Conservation (phyloP, 768 basidiomycete genomes). For the Suillus spraguei region DNA sequence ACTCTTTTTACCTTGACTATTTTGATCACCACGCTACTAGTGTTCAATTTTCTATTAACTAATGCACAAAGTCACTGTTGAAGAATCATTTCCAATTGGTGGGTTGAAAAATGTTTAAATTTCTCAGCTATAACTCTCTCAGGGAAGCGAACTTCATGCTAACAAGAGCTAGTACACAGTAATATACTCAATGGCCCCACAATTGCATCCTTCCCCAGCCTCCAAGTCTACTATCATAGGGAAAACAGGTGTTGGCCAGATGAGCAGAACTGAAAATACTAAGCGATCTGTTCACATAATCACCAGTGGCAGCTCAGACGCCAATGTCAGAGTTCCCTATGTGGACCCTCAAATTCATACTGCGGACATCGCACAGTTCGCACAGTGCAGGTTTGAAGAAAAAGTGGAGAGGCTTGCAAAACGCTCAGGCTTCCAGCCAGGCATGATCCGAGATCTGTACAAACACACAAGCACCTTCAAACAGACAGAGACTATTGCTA, state of each 20-base stretch:
- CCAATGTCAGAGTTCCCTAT: not conserved
- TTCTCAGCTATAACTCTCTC: not conserved
- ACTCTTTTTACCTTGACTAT: not conserved
- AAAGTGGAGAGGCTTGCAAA: not conserved
- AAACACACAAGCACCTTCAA: not conserved
- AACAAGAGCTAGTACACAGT: conserved; percentile 15
- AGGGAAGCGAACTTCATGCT: no score
- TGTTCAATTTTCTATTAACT: not conserved
- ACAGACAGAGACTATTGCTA: not conserved
- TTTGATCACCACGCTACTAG: not conserved
- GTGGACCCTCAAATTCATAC: not conserved
- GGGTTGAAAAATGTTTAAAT: conserved; percentile 1
- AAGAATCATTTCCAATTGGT: not conserved
- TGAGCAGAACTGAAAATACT: not conserved
- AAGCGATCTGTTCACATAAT: not conserved
- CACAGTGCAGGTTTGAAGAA: not conserved
- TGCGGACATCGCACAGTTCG: not conserved
- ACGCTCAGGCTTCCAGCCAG: not conserved
- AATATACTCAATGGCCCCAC: conserved; percentile 44
- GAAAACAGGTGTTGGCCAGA: not conserved
- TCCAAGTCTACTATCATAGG: not conserved
- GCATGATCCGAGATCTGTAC: not conserved
- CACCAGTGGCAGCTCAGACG: not conserved
- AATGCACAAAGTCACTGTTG: not conserved
- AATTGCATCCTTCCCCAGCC: conserved; percentile 21